Conservation (phyloP, 768 basidiomycete species). For the Grammothele lineata region DNA sequence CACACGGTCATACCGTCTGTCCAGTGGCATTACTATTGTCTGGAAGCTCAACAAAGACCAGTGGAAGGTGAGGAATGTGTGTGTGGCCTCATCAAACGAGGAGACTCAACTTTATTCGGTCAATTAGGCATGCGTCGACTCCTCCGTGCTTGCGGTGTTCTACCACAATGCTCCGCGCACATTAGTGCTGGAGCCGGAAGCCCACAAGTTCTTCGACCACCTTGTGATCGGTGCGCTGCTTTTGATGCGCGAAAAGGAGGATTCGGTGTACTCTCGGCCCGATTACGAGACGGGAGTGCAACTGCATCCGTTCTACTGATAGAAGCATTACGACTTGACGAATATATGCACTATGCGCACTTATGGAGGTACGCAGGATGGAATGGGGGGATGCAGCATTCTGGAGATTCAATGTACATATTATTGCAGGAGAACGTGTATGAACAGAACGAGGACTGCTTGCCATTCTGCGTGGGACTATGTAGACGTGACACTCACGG, state of each 20-base stretch:
- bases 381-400: no score
- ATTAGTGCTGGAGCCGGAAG: conserved; percentile 19
- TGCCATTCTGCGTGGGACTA: no score
- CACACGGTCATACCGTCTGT: conserved; percentile 19
- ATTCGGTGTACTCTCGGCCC: conserved; percentile 1
- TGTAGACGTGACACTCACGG: no score
- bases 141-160: conserved; percentile 19
- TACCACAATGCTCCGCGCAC: conserved; percentile 12
- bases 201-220: conserved; percentile 19
- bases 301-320: no score
- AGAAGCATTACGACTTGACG: no score
- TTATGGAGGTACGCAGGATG: no score
- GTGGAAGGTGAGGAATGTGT: conserved; percentile 22
- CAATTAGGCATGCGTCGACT: conserved; percentile 17
- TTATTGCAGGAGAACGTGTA: no score
- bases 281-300: not conserved
- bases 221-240: conserved; percentile 19
- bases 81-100: no score
- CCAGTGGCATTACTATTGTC: conserved; percentile 17
- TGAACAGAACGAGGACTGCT: no score
- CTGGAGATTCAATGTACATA: no score
- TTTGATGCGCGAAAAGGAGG: conserved; percentile 22
- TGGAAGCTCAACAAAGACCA: conserved; percentile 17
- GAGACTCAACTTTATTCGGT: no score
- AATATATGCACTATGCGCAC: no score